Evolutionary conservation across 352 stramenopile species (phyloP).

Genomic region (Globisporangium carolinianum): DNA sequence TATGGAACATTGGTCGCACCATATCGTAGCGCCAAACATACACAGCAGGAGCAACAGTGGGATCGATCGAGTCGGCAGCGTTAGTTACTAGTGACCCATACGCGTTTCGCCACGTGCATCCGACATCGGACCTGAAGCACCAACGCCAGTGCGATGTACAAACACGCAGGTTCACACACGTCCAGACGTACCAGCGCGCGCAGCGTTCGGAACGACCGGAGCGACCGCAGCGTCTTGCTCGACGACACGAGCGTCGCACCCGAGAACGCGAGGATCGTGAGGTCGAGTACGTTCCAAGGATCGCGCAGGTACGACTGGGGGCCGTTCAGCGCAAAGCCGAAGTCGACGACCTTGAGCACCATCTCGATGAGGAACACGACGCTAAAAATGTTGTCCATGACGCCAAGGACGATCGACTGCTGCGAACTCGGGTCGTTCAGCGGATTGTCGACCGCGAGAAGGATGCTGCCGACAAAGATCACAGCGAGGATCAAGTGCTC

Average conservation of each 20-base stretch:
- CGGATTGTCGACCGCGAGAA: conserved; percentile 60
- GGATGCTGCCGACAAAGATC: conserved; percentile 57
- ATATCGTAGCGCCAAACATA: background rate
- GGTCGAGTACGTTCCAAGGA: conserved; percentile 77
- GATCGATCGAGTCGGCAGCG: too few relatives aligned
- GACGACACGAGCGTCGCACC: conserved; percentile 32
- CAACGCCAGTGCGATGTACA: too few relatives aligned
- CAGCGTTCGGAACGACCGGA: conserved; percentile 61
- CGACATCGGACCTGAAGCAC: too few relatives aligned
- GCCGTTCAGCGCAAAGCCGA: conserved; percentile 52
- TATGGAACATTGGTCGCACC: background rate
- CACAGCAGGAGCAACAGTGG: background rate
- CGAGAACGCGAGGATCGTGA: conserved; percentile 50
- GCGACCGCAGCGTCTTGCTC: conserved; percentile 31
- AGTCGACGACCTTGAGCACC: conserved; percentile 64
- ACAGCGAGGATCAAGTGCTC: conserved; percentile 53
- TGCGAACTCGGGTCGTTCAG: conserved; percentile 33
- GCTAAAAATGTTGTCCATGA: conserved; percentile 47
- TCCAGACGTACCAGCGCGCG: conserved; percentile 40
- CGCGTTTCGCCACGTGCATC: too few relatives aligned
- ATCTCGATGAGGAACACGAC: conserved; percentile 65
- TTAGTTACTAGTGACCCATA: too few relatives aligned
- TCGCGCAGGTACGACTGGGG: conserved; percentile 52
- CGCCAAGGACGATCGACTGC: conserved; percentile 19
- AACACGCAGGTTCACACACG: background rate